These are phyloP conservation scores for Plasmodium billcollinsi DNA, from an alignment of 169 alveolate genomes.

Conservation along the genomic window DNA sequence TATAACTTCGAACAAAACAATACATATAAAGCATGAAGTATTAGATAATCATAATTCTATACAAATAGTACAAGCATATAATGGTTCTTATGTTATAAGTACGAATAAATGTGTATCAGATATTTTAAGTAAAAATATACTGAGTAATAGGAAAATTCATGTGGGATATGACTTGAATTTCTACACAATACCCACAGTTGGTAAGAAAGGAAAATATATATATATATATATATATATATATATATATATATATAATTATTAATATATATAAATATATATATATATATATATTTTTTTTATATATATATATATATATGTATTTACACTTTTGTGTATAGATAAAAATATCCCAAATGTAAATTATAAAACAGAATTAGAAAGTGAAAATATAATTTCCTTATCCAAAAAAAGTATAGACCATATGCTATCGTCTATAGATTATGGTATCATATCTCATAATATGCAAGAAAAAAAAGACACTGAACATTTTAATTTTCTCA, in stretches of 20 bases:
- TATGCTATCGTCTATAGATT: constrained; percentile 9
- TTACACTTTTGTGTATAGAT: constrained; percentile 13
- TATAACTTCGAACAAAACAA: constrained; percentile 33
- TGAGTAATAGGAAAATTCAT: constrained; percentile 18
- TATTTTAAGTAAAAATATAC: constrained; percentile 4
- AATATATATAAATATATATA: constrained; percentile 3
- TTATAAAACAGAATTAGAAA: constrained; percentile 11
- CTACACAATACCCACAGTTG: constrained; percentile 5
- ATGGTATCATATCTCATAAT: constrained; percentile 27
- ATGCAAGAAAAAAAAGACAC: constrained; percentile 11
- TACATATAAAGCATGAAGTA: constrained; percentile 20
- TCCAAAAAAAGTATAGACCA: constrained; percentile 8
- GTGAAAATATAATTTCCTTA: constrained; percentile 25
- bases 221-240: neutral
- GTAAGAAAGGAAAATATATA: constrained; percentile 6
- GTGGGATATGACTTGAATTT: constrained; percentile 52
- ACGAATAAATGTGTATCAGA: constrained; percentile 11
- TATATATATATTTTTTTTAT: neutral
- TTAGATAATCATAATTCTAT: constrained; percentile 12
- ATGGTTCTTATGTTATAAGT: constrained; percentile 23
- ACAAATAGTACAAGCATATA: constrained; percentile 17
- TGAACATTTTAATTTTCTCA: constrained; percentile 37
- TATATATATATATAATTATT: neutral
- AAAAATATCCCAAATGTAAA: constrained; percentile 10
- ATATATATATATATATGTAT: neutral